Evolutionary conservation across 208 protist species (phyloP).

Genomic region (Trypanosoma mega): DNA sequence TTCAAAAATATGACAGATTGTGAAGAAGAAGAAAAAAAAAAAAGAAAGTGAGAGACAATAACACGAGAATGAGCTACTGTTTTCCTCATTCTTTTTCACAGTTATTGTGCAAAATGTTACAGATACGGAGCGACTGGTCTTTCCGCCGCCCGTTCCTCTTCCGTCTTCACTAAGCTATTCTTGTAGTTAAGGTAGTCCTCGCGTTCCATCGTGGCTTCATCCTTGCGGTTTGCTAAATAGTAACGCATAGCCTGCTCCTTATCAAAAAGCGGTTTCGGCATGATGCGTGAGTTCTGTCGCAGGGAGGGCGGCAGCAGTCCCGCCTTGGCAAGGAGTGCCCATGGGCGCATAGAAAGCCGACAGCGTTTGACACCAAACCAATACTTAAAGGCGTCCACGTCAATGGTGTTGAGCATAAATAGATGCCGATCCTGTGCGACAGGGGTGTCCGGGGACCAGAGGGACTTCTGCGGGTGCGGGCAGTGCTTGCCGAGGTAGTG

Average conservation of each 20-base stretch:
- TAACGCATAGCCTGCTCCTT: conserved; percentile 89
- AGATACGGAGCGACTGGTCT: conserved; percentile 78
- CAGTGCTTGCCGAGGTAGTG: conserved; percentile 92
- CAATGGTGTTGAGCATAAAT: conserved; percentile 90
- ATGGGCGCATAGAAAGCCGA: conserved; percentile 71
- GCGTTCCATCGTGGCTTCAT: conserved; percentile 43
- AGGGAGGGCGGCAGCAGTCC: conserved; percentile 83
- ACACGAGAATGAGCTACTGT: not conserved
- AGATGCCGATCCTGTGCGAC: conserved; percentile 88
- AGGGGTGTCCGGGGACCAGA: conserved; percentile 91
- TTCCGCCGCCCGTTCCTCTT: conserved; percentile 75
- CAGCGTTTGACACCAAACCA: conserved; percentile 92
- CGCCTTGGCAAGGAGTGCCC: conserved; percentile 85
- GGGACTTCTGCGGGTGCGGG: conserved; percentile 91
- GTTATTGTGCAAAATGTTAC: conserved; percentile 20
- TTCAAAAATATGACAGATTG: too few species aligned
- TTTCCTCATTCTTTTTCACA: not conserved
- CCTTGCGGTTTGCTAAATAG: conserved; percentile 88
- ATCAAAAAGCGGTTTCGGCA: conserved; percentile 90
- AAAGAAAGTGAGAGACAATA: not conserved
- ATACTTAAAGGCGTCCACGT: conserved; percentile 92
- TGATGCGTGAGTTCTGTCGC: conserved; percentile 85
- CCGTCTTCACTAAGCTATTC: conserved; percentile 82
- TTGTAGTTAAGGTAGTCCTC: conserved; percentile 86
- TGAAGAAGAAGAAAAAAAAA: not conserved